Base-by-base conservation (phyloP, 2,329 filamentous ascomycete species). In the Aureobasidium namibiae region DNA sequence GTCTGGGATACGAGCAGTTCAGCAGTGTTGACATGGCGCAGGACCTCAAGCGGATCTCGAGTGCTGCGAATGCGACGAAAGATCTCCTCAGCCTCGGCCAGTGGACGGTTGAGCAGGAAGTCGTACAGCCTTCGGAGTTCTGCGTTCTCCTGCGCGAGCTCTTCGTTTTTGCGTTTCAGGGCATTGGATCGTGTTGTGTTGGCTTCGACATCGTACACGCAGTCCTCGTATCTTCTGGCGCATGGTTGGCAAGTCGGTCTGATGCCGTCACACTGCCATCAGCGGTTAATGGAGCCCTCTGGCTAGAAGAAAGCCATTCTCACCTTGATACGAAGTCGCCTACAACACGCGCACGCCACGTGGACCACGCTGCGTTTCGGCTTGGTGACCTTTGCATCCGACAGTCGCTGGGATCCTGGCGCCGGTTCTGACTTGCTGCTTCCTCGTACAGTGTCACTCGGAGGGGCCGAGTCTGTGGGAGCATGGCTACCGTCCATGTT, bases 101-200 rank as follows among this genome's bases (percentile, higher is more conserved):
- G 14, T 2, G 56, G 56, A 3, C 46, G 56, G 26, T 59, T 29
- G 9, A 31, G 56, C 21, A 59, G 36, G 13, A 45, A 50, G 34
- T 18, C 24, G 26, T 59, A 59, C 41, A 63, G 53, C 42, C 58
- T 48, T 18, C 31, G 34, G 26, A 63, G 48, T 18, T 49, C 41
- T 2, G 56, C 18, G 24, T 61, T 60, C 34, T 61, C 62, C 29
- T 62, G 39, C 16, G 52, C 52, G 18, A 65, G 44, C n/a, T 62
- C 59, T 26, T 61, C 63, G 18, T 59, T 61, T 23, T 63, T 64
- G 14, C 64, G 62, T 56, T 65, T 65, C 21, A 60, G 50, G 5
- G 62, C 61, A 23, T 61, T 57, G 5, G 57, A 59, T 5, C 60
- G 61, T 13, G 63, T 65, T 16, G 64, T 63, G 23, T 62, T 62